These are phyloP conservation scores for Arachnomyces sp. DNA, from an alignment of 2,329 filamentous ascomycete genomes.

Conservation along the genomic window DNA sequence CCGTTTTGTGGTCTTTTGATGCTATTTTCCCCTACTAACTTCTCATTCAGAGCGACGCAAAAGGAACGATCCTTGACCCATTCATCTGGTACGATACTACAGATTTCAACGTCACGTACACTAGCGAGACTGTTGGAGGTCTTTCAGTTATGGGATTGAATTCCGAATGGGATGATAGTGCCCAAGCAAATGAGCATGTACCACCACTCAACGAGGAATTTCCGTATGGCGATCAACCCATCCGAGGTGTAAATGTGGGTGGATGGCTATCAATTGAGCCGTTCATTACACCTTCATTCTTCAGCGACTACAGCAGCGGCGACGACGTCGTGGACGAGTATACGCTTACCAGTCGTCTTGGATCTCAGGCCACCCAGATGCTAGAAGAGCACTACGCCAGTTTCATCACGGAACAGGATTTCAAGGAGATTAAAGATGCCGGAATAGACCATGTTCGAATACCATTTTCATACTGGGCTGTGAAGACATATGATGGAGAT, in stretches of 20 bases:
- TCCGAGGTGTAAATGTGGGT: slow-evolving; percentile 84
- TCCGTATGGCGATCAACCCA: slow-evolving; percentile 69
- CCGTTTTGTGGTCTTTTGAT: background rate
- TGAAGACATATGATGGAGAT: slow-evolving; percentile 74
- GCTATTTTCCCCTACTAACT: slow-evolving; percentile 1
- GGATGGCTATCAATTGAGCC: slow-evolving; percentile 93
- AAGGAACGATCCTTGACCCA: slow-evolving; percentile 73
- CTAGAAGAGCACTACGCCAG: slow-evolving; percentile 88
- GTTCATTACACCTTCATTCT: slow-evolving; percentile 90
- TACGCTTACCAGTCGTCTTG: slow-evolving; percentile 65
- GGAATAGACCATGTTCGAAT: slow-evolving; percentile 97
- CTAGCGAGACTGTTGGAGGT: slow-evolving; percentile 70
- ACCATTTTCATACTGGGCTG: slow-evolving; percentile 90
- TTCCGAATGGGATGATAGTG: slow-evolving; percentile 75
- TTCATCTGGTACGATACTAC: slow-evolving; percentile 84
- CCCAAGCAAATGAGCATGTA: slow-evolving; percentile 67
- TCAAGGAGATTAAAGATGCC: slow-evolving; percentile 73
- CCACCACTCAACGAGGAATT: slow-evolving; percentile 68
- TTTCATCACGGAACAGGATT: slow-evolving; percentile 78
- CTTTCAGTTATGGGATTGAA: slow-evolving; percentile 88
- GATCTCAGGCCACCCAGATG: slow-evolving; percentile 53
- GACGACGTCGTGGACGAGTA: slow-evolving; percentile 78
- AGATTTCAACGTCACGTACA: slow-evolving; percentile 93
- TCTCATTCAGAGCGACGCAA: slow-evolving; percentile 43
- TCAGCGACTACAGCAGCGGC: slow-evolving; percentile 54